Percentiles rank a stretch among this genome's conserved stretches.
Conservation (phyloP, 1,284 basidiomycete species). For the Dichomitus squalens region DNA sequence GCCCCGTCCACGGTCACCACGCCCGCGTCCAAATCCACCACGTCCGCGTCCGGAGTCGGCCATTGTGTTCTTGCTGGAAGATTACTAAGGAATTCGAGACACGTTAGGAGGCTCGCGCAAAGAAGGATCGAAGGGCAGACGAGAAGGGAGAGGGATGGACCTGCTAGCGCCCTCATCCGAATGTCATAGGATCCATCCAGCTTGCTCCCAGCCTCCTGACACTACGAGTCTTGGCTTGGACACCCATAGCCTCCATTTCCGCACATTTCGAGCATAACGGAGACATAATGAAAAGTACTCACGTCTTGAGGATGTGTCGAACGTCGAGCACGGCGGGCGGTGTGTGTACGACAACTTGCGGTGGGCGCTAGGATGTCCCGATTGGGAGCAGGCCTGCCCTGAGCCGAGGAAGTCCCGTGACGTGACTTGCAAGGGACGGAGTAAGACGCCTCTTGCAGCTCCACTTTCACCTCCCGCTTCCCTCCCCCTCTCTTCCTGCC, state of each 20-base stretch:
- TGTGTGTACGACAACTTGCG: slow-evolving; percentile 24
- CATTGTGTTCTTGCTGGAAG: slow-evolving; percentile 45
- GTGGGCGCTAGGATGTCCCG: slow-evolving; percentile 14
- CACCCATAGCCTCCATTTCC: not conserved
- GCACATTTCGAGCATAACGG: not conserved
- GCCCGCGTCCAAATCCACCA: slow-evolving; percentile 88
- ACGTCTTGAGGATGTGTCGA: slow-evolving; percentile 40
- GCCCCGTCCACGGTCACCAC: slow-evolving; percentile 83
- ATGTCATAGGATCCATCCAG: slow-evolving; percentile 22
- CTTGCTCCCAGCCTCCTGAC: slow-evolving; percentile 5
- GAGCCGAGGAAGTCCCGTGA: slow-evolving; percentile 11
- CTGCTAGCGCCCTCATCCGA: slow-evolving; percentile 21
- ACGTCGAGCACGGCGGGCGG: slow-evolving; percentile 35
- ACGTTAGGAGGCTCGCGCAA: slow-evolving; percentile 8
- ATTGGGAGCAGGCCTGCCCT: slow-evolving; percentile 23
- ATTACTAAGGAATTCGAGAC: slow-evolving; percentile 13
- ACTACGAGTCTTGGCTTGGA: slow-evolving; percentile 4
- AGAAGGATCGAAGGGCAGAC: not conserved
- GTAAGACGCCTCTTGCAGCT: not conserved
- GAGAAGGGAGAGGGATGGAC: not conserved
- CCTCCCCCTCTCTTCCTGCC: too few species aligned
- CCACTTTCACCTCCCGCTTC: too few species aligned
- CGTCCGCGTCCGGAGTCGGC: slow-evolving; percentile 81
- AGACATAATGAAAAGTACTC: slow-evolving; percentile 32
- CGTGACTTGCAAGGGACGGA: too few species aligned